phyloP scores from a whole-genome alignment of 1,284 basidiomycete species.

The Leccinum fuscescens region DNA sequence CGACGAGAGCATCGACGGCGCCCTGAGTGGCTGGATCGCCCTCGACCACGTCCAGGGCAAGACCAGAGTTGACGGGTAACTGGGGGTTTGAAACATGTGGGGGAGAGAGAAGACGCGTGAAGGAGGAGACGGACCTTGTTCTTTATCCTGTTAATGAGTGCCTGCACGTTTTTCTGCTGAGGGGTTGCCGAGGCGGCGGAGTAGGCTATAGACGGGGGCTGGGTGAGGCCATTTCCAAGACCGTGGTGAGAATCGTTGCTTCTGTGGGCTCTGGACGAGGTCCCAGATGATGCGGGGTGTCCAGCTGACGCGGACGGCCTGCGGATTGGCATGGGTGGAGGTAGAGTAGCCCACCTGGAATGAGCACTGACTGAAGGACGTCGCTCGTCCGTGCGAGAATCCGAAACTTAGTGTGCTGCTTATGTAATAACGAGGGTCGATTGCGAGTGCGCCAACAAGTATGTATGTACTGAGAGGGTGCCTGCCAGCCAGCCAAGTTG shows the following conservation, averaged over 20 bases:
- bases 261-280: conserved; percentile 40
- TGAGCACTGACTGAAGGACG: neutral
- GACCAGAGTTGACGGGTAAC: conserved; percentile 86
- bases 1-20: conserved; percentile 75
- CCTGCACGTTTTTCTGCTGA: conserved; percentile 70
- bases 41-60: conserved; percentile 70
- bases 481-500: neutral
- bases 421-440: conserved; percentile 24
- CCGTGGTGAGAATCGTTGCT: conserved; percentile 52
- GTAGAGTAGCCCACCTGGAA: conserved; percentile 14
- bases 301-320: conserved; percentile 48
- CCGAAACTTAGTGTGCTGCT: conserved; percentile 13
- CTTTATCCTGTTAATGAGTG: conserved; percentile 69
- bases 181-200: conserved; percentile 46
- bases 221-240: conserved; percentile 36
- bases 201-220: conserved; percentile 35
- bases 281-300: conserved; percentile 25
- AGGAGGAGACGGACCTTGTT: conserved; percentile 50
- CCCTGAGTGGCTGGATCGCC: conserved; percentile 70
- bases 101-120: neutral
- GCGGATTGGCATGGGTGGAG: conserved; percentile 40
- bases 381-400: conserved; percentile 25
- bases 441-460: neutral
- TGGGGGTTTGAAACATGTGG: conserved; percentile 30
- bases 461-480: neutral